Base-by-base conservation (phyloP, 305 asterid species). In the Fraxinus greggii region DNA sequence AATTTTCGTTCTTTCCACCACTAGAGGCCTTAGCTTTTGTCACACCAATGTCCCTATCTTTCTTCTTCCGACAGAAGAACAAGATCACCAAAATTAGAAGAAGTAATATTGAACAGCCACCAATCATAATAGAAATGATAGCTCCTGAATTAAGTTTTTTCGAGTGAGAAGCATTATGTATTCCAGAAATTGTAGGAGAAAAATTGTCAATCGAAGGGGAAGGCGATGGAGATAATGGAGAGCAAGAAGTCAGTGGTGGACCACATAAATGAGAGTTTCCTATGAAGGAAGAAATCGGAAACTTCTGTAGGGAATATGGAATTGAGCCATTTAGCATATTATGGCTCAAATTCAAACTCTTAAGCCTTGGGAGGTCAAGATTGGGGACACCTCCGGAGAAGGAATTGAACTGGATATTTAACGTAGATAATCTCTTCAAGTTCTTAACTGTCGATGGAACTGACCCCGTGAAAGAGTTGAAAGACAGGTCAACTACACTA, bases 191-290 rank as follows among this genome's bases (percentile, higher is more conserved):
- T 48, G 77, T 73, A 78, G 86, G 79, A 72, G 84, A 81, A 76
- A 78, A 45, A 63, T 6, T 32, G 76, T 79, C 82, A 9, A 83
- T 77, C 17, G 77, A 51, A 73, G 88, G 89, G 72, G 88, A 82
- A 24, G 83, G 86, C 0, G 93, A 78, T 28, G 94, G 88, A 51
- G 93, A 78, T 8, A 63, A 7, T 15, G 74, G n/a, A 1, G 84
- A 83, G 89, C 98, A 93, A 26, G 75, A 42, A 70, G 45, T 26
- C 78, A 93, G 82, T 63, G 98, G 98, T 1, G 83, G 77, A 1
- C 97, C 97, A n/a, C 98, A 95, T 75, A 96, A 81, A 69, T 6
- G 90, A 82, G 85, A 81, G 67, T 96, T 96, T 48, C 99, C 99
- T 0, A 74, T 12, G 74, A 96, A 96, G 1, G 98, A 90, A 31